Conservation (phyloP, 805 yeast species). For the Metschnikowia proteae region DNA sequence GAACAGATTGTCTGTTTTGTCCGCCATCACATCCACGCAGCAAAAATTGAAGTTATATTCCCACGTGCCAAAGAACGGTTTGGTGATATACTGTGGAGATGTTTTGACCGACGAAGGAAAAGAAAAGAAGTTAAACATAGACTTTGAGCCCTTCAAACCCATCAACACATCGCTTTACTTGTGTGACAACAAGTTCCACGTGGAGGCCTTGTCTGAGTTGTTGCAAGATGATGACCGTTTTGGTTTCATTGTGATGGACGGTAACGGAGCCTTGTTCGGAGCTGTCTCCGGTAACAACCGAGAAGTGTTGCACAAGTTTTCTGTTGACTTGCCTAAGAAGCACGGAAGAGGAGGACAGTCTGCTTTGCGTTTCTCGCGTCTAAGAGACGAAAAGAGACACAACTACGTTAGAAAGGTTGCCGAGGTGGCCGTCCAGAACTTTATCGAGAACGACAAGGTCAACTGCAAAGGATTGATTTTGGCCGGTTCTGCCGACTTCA, state of each 20-base stretch:
- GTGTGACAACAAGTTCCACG: constrained; percentile 98
- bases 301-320: constrained; percentile 92
- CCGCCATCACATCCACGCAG: constrained; percentile 98
- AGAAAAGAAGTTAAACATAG: constrained; percentile 93
- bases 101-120: constrained; percentile 95
- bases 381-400: constrained; percentile 98
- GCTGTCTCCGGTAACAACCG: constrained; percentile 94
- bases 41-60: constrained; percentile 89
- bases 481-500: constrained; percentile 99
- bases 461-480: constrained; percentile 90
- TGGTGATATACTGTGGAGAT: constrained; percentile 98
- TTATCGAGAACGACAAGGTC: constrained; percentile 91
- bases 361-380: constrained; percentile 96
- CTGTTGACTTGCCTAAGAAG: constrained; percentile 96
- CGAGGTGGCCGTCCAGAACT: constrained; percentile 96
- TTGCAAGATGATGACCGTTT: constrained; percentile 93
- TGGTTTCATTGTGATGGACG: constrained; percentile 99
- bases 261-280: constrained; percentile 97
- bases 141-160: constrained; percentile 98
- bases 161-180: constrained; percentile 91
- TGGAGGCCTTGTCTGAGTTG: constrained; percentile 92
- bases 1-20: constrained; percentile 87
- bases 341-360: constrained; percentile 99
- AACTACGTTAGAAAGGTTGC: constrained; percentile 98
- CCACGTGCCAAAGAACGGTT: constrained; percentile 89